phyloP scores from a whole-genome alignment of 2,329 filamentous ascomycete genomes.

The Colletotrichum siamense region DNA sequence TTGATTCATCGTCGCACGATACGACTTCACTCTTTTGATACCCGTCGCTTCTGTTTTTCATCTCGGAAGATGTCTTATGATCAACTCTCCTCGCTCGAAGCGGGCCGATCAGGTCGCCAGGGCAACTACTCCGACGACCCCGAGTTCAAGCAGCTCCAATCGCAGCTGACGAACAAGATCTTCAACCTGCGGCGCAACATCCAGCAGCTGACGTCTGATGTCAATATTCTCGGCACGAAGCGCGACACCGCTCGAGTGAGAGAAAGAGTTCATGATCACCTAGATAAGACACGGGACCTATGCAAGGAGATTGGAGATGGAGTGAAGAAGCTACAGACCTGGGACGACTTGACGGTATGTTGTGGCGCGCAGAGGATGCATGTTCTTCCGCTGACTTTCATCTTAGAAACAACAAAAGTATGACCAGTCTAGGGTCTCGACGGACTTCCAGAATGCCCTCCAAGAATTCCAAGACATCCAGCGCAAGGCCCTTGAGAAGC shows the following conservation, averaged over 20 bases:
- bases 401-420: constrained; percentile 90
- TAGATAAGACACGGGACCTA: constrained; percentile 83
- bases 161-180: constrained; percentile 84
- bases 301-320: constrained; percentile 95
- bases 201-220: constrained; percentile 81
- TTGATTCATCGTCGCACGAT: not conserved
- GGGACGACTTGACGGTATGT: constrained; percentile 81
- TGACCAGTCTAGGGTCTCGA: constrained; percentile 92
- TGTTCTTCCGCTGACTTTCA: not conserved
- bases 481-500: constrained; percentile 87
- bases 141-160: constrained; percentile 84
- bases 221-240: constrained; percentile 85
- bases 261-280: constrained; percentile 85
- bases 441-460: constrained; percentile 88
- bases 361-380: not conserved
- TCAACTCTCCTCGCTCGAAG: constrained; percentile 82
- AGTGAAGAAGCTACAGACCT: constrained; percentile 88
- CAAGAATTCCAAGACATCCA: constrained; percentile 94
- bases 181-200: constrained; percentile 91
- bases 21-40: not conserved
- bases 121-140: constrained; percentile 85
- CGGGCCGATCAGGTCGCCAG: constrained; percentile 73
- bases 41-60: not conserved
- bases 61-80: constrained; percentile 83
- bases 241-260: constrained; percentile 90